Evolutionary conservation across 176 grass and related monocot species (phyloP), one percentile per base, ranked within the genome.

Genomic region (Saccharum officinarum): DNA sequence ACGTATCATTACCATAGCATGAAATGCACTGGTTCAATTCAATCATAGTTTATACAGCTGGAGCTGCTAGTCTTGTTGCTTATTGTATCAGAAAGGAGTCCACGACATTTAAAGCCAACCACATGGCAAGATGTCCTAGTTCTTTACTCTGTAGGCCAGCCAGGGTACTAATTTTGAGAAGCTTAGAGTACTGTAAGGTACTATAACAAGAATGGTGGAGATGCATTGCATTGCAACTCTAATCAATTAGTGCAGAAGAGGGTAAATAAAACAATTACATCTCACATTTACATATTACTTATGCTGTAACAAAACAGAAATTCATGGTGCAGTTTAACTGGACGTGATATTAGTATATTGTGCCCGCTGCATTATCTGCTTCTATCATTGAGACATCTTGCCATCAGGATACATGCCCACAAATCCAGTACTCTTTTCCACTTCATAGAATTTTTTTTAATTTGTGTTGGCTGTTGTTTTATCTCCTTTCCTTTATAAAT

Each of bases 61-160:
- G 57, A 75, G 20, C 76, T 60, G 15, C 37, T 74, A 80, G 73
- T 68, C 82, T 55, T 60, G 33, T 46, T 79, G 74, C 28, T 68
- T 37, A 28, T 37, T 76, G 34, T 37, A 22, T 75, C 67, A 76
- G 45, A 69, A 69, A 82, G 28, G 73, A 67, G 71, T 36, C 73
- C 28, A 78, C 16, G 78, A 16, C 65, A 88, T 65, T 78, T 66
- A 84, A 83, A 88, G 47, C 39, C 28, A 81, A 69, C 37, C 44
- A 69, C 49, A 85, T 81, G 79, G 79, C 79, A 81, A 54, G n/a
- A 70, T 59, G 45, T 28, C 82, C 59, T 74, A 68, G 40, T 49
- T 38, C 22, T 77, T 60, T 87, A 81, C 7, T 67, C 6, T 77
- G 80, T 77, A 77, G 79, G 73, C 62, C 40, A 57, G 76, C 40